phyloP scores from a whole-genome alignment of 192 early-diverging fungal genomes.

The Helicostylum pulchrum region DNA sequence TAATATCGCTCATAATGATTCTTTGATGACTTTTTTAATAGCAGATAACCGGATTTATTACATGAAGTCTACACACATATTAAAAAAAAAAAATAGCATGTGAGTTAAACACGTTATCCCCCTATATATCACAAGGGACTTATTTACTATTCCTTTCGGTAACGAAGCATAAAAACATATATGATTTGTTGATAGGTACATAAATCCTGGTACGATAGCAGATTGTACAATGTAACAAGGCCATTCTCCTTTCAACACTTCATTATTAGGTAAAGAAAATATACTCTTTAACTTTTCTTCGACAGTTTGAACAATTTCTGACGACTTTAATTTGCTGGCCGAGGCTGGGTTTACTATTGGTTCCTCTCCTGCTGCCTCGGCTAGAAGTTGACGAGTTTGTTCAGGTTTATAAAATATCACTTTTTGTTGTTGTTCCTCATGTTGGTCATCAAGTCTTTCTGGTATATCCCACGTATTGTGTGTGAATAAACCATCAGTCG shows the following conservation, averaged over 20 bases:
- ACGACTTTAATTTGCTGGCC: conserved; percentile 18
- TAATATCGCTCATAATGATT: conserved; percentile 50
- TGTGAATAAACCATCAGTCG: not conserved
- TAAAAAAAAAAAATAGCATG: conserved; percentile 10
- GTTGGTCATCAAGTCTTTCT: not conserved
- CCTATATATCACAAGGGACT: not conserved
- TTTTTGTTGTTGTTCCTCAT: not conserved
- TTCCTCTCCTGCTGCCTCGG: conserved; percentile 29
- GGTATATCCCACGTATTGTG: conserved; percentile 11
- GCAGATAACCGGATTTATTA: conserved; percentile 51
- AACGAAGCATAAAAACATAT: conserved; percentile 66
- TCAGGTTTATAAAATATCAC: conserved; percentile 3
- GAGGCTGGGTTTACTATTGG: conserved; percentile 6
- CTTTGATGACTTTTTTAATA: conserved; percentile 36
- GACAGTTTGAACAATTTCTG: conserved; percentile 21
- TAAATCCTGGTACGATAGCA: conserved; percentile 58
- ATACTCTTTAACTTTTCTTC: conserved; percentile 17
- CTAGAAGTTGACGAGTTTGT: conserved; percentile 23
- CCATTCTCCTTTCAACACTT: conserved; percentile 46
- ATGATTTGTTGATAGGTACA: conserved; percentile 62
- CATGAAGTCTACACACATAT: not conserved
- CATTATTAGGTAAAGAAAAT: not conserved
- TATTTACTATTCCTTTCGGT: conserved; percentile 45
- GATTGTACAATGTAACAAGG: conserved; percentile 63
- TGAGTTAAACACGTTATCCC: not conserved